phyloP scores from a whole-genome alignment of 352 stramenopile genomes.

The Blastocystis sp. region DNA sequence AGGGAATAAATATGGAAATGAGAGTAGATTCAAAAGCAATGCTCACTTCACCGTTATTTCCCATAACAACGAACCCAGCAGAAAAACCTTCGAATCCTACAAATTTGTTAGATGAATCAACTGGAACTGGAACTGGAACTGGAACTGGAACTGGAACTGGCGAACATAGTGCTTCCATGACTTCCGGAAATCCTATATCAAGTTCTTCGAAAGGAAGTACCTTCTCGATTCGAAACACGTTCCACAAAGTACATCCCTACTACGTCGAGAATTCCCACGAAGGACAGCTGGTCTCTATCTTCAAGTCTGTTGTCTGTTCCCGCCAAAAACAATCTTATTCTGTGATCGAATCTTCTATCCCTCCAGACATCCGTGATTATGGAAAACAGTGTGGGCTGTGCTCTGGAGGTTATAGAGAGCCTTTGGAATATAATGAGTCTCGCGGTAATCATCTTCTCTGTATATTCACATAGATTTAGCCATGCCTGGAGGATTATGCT shows the following conservation, averaged over 20 bases:
- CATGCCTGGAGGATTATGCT: not conserved
- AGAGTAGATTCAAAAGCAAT: not conserved
- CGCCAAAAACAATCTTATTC: not conserved
- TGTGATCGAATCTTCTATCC: not conserved
- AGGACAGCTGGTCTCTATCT: not conserved
- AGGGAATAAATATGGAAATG: not conserved
- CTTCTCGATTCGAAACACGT: not conserved
- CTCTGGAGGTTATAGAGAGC: not conserved
- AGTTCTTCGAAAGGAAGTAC: not conserved
- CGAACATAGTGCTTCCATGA: too few relatives aligned
- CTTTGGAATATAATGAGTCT: not conserved
- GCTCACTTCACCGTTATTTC: not conserved
- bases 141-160: too few relatives aligned
- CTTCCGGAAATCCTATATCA: not conserved
- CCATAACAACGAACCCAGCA: not conserved
- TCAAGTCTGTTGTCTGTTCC: not conserved
- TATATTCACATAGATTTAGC: not conserved
- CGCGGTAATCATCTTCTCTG: not conserved
- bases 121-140: too few relatives aligned
- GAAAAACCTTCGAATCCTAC: too few relatives aligned
- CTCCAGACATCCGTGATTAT: not conserved
- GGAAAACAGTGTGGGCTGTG: not conserved
- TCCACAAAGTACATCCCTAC: not conserved
- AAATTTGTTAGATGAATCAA: too few relatives aligned
- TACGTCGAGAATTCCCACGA: not conserved